Evolutionary conservation across 2,329 filamentous ascomycete genomes (phyloP).

Genomic region (Sarocladiaceae sp.): DNA sequence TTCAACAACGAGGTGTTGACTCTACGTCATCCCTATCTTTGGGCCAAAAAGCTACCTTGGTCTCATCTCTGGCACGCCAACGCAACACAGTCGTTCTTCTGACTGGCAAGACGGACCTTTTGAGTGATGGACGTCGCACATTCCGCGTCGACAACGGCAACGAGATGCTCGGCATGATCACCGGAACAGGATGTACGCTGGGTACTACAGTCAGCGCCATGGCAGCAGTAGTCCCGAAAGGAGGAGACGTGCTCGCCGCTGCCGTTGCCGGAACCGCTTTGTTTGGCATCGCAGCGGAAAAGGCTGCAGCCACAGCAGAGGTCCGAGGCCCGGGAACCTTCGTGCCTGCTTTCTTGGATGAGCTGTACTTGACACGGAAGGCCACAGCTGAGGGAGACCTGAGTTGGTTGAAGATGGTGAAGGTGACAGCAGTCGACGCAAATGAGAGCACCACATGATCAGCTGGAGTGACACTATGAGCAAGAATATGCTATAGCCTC

Average conservation of each 20-base stretch:
- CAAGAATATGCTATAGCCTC: no score
- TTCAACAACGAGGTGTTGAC: conserved; percentile 76
- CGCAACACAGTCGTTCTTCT: conserved; percentile 72
- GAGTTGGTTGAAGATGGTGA: conserved; percentile 49
- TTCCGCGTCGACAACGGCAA: conserved; percentile 75
- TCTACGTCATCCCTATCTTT: conserved; percentile 57
- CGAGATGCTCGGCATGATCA: conserved; percentile 63
- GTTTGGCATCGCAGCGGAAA: conserved; percentile 72
- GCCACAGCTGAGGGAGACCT: conserved; percentile 43
- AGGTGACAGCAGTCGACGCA: conserved; percentile 36
- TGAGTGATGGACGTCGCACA: conserved; percentile 69
- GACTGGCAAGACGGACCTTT: conserved; percentile 73
- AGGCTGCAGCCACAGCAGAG: conserved; percentile 56
- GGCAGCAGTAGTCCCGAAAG: conserved; percentile 51
- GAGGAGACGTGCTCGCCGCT: conserved; percentile 64
- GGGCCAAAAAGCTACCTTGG: conserved; percentile 53
- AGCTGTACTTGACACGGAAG: conserved; percentile 47
- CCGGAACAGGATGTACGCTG: conserved; percentile 79
- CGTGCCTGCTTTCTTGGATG: conserved; percentile 80
- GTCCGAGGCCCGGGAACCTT: conserved; percentile 83
- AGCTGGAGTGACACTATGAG: no score
- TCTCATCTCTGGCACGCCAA: conserved; percentile 63
- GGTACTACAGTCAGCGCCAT: conserved; percentile 78
- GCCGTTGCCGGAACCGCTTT: conserved; percentile 69
- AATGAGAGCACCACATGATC: no score